Base-by-base conservation (phyloP, 2,329 filamentous ascomycete genomes). In the Cytospora piceicola region DNA sequence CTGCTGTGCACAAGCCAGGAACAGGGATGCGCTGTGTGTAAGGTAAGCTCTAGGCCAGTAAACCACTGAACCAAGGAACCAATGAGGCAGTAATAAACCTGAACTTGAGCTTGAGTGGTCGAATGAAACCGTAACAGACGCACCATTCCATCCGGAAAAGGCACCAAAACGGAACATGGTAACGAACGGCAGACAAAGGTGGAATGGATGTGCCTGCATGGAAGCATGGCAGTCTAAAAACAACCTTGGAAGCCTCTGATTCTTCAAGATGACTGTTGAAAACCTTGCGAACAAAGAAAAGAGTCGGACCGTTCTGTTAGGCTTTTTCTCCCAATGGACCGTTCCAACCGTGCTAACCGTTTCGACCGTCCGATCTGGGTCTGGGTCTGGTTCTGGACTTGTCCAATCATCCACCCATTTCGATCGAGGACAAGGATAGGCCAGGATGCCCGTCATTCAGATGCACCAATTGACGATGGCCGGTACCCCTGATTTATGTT, bases 11-110 rank as follows among this genome's bases (percentile, higher is more conserved):
- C 42, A 32, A 29, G 34, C 61, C 17, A 39, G 36, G 27, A 53
- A 17, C 56, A 55, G 22, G 42, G 61, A 63, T 54, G 29, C 27
- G 51, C 53, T 57, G 20, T 30, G 42, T n/a, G n/a, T n/a, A n/a
- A n/a, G n/a, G n/a, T n/a, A n/a, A 54, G 53, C 39, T 56, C 60
- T 36, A 22, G 60, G 49, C 60, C 51, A 62, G 42, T 14, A 20
- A 46, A 49, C 59, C 6, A 36, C n/a, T 49, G n/a, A 20, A 17
- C 27, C 27, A 29, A n/a, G n/a, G n/a, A n/a, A n/a, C n/a, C n/a
- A n/a, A n/a, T n/a, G n/a, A n/a, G n/a, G n/a, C n/a, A n/a, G n/a
- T n/a, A n/a, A 5, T 29, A 5, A 46, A n/a, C 42, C 11, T 20
- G 3, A 9, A 11, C 17, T 8, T n/a, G 42, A 2, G n/a, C n/a